Evolutionary conservation across 176 grass and related monocot species (phyloP).

Genomic region (Thinopyrum elongatum): DNA sequence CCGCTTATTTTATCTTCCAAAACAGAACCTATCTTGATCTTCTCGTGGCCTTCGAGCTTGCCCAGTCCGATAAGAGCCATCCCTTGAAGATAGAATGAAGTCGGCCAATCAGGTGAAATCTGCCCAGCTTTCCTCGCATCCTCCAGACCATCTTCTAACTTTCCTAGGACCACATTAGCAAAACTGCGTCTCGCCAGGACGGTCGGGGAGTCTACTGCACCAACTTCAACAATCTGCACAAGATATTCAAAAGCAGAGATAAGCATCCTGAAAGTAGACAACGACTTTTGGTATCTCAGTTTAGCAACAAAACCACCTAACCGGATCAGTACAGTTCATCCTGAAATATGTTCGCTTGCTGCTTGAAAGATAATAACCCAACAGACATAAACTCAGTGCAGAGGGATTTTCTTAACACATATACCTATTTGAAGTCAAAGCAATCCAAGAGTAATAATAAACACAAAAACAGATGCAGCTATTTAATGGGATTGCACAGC

Average conservation of each 20-base stretch:
- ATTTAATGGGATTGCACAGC: slow-evolving; percentile 28
- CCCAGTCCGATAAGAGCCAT: slow-evolving; percentile 48
- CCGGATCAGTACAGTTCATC: neutral
- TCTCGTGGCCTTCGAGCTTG: slow-evolving; percentile 52
- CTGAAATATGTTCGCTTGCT: neutral
- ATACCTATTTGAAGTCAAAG: neutral
- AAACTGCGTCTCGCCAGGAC: slow-evolving; percentile 53
- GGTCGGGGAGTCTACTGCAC: slow-evolving; percentile 51
- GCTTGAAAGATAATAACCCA: neutral
- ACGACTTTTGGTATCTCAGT: neutral
- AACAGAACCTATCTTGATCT: slow-evolving; percentile 36
- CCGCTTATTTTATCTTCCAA: slow-evolving; percentile 50
- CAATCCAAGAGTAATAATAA: neutral
- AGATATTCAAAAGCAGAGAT: slow-evolving; percentile 9
- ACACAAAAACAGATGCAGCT: neutral
- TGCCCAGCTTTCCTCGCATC: slow-evolving; percentile 55
- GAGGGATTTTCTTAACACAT: neutral
- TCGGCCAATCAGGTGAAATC: slow-evolving; percentile 54
- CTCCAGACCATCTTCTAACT: slow-evolving; percentile 50
- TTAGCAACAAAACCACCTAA: neutral
- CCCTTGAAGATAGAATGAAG: slow-evolving; percentile 50
- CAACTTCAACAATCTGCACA: slow-evolving; percentile 51
- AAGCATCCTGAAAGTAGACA: neutral
- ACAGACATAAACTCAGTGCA: too few relatives aligned
- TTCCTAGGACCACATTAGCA: slow-evolving; percentile 39